Conservation (phyloP, 2,329 filamentous ascomycete genomes). For the Epichloe gansuensis region DNA sequence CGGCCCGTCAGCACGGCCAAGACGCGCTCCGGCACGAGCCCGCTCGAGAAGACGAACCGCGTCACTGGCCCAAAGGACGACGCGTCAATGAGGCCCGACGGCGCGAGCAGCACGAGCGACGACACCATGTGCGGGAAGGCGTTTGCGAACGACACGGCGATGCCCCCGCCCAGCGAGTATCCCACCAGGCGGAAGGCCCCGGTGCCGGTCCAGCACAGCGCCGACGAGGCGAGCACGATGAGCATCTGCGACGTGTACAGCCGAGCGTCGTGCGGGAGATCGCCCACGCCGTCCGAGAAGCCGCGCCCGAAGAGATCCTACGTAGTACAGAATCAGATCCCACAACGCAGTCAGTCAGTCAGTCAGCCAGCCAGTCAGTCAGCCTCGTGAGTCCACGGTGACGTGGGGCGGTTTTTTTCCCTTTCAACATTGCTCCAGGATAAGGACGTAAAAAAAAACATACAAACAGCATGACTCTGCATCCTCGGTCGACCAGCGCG, state of each 20-base stretch:
- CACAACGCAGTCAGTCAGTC: too few species aligned
- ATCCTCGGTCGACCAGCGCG: constrained; percentile 54
- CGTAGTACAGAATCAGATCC: too few species aligned
- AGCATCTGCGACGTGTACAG: constrained; percentile 65
- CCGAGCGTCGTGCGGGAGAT: constrained; percentile 58
- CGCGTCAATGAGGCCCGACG: constrained; percentile 58
- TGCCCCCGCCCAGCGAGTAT: constrained; percentile 73
- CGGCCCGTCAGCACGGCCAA: constrained; percentile 34
- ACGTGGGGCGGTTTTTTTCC: too few species aligned
- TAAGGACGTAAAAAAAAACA: constrained; percentile 13
- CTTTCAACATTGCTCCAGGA: too few species aligned
- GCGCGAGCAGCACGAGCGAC: constrained; percentile 64
- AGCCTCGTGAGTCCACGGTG: too few species aligned
- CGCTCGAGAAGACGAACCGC: constrained; percentile 41
- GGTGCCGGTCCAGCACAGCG: constrained; percentile 52
- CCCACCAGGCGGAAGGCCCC: constrained; percentile 55
- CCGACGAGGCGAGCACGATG: constrained; percentile 56
- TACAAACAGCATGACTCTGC: constrained; percentile 69
- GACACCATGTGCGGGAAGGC: constrained; percentile 60
- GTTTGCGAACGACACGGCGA: constrained; percentile 61
- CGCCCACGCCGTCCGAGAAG: constrained; percentile 51
- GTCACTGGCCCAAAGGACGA: constrained; percentile 38
- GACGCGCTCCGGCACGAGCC: constrained; percentile 40
- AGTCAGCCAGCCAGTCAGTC: too few species aligned
- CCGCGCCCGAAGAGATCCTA: constrained; percentile 59